A percentile compares a stretch with the other conserved stretches of the same genome.
Evolutionary conservation across 2,329 filamentous ascomycete species (phyloP).

Genomic region (Eutypella sp.): DNA sequence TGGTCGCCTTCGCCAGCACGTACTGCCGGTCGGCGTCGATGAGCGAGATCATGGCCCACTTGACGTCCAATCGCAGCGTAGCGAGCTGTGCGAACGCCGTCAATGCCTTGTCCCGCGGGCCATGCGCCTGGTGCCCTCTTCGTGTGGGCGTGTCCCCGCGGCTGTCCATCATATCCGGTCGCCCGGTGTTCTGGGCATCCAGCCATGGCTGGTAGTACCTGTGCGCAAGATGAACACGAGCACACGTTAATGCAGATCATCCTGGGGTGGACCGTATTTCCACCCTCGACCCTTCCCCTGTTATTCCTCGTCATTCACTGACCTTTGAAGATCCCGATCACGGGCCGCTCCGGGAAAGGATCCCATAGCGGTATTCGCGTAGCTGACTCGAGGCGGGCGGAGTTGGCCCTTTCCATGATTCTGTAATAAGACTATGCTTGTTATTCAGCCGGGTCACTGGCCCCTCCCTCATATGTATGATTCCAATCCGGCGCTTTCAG

Average conservation of each 20-base stretch:
- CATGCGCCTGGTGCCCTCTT: constrained; percentile 27
- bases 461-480: too few relatives aligned
- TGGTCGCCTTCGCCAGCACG: constrained; percentile 47
- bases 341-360: neutral
- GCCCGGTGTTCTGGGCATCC: constrained; percentile 14
- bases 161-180: constrained; percentile 7
- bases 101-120: constrained; percentile 33
- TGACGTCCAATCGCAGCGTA: constrained; percentile 40
- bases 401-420: too few relatives aligned
- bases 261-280: neutral
- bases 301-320: neutral
- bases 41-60: constrained; percentile 45
- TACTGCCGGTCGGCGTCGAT: constrained; percentile 42
- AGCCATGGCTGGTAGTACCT: constrained; percentile 23
- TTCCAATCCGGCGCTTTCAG: too few relatives aligned
- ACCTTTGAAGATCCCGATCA: neutral
- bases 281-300: too few relatives aligned
- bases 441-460: too few relatives aligned
- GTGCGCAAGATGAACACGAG: neutral
- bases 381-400: neutral
- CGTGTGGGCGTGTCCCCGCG: constrained; percentile 1
- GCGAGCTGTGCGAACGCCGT: constrained; percentile 47
- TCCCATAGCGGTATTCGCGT: neutral
- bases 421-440: too few relatives aligned
- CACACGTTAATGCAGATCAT: neutral